Evolutionary conservation across 257 asterid genomes (phyloP).

Genomic region (Solanum etuberosum): DNA sequence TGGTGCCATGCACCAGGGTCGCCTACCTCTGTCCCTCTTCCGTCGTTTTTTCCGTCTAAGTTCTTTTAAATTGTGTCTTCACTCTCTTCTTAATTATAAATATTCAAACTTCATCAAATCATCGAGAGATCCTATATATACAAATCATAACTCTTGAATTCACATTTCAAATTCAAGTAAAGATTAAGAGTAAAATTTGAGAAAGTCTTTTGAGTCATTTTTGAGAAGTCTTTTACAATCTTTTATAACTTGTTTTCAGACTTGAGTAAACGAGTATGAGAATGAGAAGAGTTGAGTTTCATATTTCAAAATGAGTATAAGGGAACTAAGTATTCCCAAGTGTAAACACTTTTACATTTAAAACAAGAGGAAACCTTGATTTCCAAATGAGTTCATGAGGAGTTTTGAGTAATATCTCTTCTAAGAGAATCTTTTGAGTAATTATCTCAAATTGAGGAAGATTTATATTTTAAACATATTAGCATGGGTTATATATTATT

Average conservation of each 20-base stretch:
- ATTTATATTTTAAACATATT: no score
- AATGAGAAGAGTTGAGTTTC: background rate
- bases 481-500: background rate
- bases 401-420: no score
- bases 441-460: background rate
- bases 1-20: no score
- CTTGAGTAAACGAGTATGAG: background rate
- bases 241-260: no score
- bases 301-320: no score
- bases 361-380: background rate
- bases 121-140: background rate
- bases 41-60: no score
- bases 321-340: background rate
- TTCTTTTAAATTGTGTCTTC: background rate
- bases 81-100: background rate
- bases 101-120: background rate
- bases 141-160: background rate
- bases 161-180: no score
- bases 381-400: no score
- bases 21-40: no score
- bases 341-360: no score
- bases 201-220: no score
- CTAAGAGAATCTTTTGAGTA: background rate
- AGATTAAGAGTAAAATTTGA: background rate
- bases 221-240: background rate